Evolutionary conservation across 2,329 filamentous ascomycete species (phyloP).

Genomic region (Chrysosporium queenslandicum): DNA sequence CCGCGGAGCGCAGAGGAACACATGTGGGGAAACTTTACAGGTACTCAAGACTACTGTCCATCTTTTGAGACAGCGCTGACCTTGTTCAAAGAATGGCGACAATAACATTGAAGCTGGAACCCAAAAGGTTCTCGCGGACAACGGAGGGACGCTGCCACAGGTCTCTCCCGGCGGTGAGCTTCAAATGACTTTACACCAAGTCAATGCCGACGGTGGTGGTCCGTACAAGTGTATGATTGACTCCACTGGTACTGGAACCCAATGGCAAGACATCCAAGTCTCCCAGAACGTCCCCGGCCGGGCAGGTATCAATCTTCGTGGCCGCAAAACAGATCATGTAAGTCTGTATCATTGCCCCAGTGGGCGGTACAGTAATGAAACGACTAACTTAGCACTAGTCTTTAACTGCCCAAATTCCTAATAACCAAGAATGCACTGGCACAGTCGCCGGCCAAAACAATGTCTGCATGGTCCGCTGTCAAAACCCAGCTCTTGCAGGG

Average conservation of each 20-base stretch:
- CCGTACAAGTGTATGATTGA: constrained; percentile 58
- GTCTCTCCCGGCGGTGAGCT: constrained; percentile 48
- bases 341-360: too few species aligned
- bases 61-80: not conserved
- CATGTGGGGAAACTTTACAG: constrained; percentile 50
- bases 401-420: constrained; percentile 50
- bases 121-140: constrained; percentile 48
- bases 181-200: constrained; percentile 56
- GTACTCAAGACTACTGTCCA: not conserved
- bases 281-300: constrained; percentile 40
- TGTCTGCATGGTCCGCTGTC: constrained; percentile 54
- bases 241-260: constrained; percentile 46
- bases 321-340: constrained; percentile 11
- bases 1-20: constrained; percentile 43
- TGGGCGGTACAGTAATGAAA: too few species aligned
- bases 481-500: constrained; percentile 51
- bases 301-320: constrained; percentile 6
- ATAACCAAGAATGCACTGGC: constrained; percentile 48
- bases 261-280: constrained; percentile 47
- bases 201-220: constrained; percentile 57
- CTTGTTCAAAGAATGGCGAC: constrained; percentile 34
- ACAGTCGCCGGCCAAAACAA: constrained; percentile 50
- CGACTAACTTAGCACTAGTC: constrained; percentile 28
- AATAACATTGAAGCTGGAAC: constrained; percentile 52
- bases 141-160: constrained; percentile 49